Percentiles rank a stretch among this genome's conserved stretches.
Evolutionary conservation across 83 land plant species (phyloP).

Genomic region (Diphasiastrum complanatum): DNA sequence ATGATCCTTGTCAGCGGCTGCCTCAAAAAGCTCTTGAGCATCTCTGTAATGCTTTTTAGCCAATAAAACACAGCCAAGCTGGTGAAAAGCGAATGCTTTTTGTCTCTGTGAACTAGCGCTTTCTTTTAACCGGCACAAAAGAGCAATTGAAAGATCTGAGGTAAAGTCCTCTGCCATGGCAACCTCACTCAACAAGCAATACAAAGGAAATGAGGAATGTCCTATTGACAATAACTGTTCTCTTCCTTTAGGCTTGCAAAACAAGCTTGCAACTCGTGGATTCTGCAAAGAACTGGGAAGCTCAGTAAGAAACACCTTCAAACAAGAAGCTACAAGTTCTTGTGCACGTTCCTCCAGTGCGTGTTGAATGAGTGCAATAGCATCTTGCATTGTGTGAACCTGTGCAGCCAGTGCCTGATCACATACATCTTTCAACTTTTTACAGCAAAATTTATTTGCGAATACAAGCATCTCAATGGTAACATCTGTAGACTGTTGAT

Average conservation of each 20-base stretch:
- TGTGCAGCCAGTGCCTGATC: conserved; percentile 51
- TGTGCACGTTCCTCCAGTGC: conserved; percentile 81
- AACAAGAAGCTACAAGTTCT: conserved; percentile 75
- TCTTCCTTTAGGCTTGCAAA: conserved; percentile 60
- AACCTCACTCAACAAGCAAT: conserved; percentile 71
- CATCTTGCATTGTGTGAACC: conserved; percentile 51
- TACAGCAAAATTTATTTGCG: conserved; percentile 85
- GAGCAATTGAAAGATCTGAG: conserved; percentile 61
- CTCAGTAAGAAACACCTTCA: conserved; percentile 77
- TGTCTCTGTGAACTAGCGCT: conserved; percentile 67
- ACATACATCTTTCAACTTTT: conserved; percentile 76
- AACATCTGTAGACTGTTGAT: conserved; percentile 31
- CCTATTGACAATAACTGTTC: conserved; percentile 50
- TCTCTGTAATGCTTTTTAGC: conserved; percentile 70
- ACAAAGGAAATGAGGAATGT: conserved; percentile 75
- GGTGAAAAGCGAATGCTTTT: conserved; percentile 75
- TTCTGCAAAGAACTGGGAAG: conserved; percentile 59
- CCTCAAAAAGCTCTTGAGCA: conserved; percentile 70
- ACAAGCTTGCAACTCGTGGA: conserved; percentile 42
- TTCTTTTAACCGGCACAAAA: conserved; percentile 60
- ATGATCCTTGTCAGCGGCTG: conserved; percentile 79
- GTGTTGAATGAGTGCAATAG: conserved; percentile 57
- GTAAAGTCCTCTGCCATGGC: conserved; percentile 77
- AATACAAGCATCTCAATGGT: conserved; percentile 70
- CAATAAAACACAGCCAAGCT: conserved; percentile 81